These are phyloP conservation scores for Fusarium pseudocircinatum DNA, from an alignment of 2,329 filamentous ascomycete genomes.

Conservation along the genomic window DNA sequence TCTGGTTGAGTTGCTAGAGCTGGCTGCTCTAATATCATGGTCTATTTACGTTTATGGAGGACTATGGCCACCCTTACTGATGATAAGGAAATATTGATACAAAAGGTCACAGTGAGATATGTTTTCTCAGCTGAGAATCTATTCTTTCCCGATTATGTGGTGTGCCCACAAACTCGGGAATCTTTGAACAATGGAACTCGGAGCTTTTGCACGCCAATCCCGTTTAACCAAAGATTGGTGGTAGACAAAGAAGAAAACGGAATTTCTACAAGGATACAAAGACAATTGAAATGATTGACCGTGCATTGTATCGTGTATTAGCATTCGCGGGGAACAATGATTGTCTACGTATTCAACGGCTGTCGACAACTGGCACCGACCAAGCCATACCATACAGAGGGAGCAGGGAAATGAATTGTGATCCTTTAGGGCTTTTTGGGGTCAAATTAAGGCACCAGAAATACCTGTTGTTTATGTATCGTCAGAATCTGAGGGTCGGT, in stretches of 20 bases:
- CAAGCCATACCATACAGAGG: not conserved
- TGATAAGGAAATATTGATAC: not conserved
- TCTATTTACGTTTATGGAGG: not conserved
- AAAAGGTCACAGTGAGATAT: not conserved
- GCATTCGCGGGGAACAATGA: not conserved
- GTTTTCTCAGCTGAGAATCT: not conserved
- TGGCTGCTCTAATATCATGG: not conserved
- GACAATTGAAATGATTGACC: not conserved
- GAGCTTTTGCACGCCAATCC: not conserved
- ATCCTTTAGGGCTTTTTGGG: not conserved
- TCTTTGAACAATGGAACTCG: not conserved
- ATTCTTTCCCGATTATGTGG: not conserved
- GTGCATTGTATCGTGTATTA: not conserved
- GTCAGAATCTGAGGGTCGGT: not conserved
- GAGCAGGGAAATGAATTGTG: not conserved
- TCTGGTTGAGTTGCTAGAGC: conserved; percentile 19
- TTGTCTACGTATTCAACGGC: not conserved
- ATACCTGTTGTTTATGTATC: not conserved
- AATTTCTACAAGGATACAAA: not conserved
- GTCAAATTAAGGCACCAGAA: not conserved
- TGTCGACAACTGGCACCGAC: not conserved
- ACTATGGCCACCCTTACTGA: not conserved
- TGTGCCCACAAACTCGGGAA: not conserved
- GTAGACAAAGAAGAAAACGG: not conserved
- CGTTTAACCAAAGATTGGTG: not conserved